Evolutionary conservation across 768 basidiomycete genomes (phyloP).

Genomic region (Infundibulicybe gibba): DNA sequence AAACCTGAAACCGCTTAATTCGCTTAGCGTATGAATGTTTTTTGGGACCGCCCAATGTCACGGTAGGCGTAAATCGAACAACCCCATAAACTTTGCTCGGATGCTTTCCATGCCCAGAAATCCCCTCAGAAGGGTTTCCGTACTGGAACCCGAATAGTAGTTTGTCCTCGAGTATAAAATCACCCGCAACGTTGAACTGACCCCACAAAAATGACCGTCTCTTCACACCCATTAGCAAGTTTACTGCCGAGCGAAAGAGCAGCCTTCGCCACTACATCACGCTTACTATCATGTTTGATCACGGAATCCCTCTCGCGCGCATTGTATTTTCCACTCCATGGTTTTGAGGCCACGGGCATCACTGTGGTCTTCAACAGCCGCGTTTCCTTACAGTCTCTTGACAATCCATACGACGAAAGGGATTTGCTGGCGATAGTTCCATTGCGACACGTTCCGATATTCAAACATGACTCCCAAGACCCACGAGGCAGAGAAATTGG

Average conservation of each 20-base stretch:
- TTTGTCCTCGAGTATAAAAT: too few relatives aligned
- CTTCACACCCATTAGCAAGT: constrained; percentile 19
- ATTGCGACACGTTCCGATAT: constrained; percentile 42
- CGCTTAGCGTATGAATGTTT: too few relatives aligned
- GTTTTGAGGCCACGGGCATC: constrained; percentile 31
- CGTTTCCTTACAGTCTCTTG: constrained; percentile 18
- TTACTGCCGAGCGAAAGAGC: constrained; percentile 37
- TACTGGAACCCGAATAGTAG: too few relatives aligned
- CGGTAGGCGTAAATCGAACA: too few relatives aligned
- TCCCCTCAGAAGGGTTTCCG: too few relatives aligned
- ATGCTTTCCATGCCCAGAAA: too few relatives aligned
- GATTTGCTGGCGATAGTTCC: constrained; percentile 47
- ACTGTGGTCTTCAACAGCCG: constrained; percentile 33
- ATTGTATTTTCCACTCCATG: constrained; percentile 37
- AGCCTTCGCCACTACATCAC: constrained; percentile 42
- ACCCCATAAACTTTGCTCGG: too few relatives aligned
- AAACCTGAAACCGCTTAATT: too few relatives aligned
- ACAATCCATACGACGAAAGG: constrained; percentile 18
- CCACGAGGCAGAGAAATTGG: constrained; percentile 35
- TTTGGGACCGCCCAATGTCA: too few relatives aligned
- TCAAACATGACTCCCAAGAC: constrained; percentile 31
- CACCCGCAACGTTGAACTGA: neutral
- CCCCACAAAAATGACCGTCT: constrained; percentile 19
- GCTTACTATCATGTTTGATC: constrained; percentile 54
- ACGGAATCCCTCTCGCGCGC: constrained; percentile 52